These are phyloP conservation scores for Saccharum hybrid DNA, from an alignment of 202 grass and related monocot species.

Conservation along the genomic window DNA sequence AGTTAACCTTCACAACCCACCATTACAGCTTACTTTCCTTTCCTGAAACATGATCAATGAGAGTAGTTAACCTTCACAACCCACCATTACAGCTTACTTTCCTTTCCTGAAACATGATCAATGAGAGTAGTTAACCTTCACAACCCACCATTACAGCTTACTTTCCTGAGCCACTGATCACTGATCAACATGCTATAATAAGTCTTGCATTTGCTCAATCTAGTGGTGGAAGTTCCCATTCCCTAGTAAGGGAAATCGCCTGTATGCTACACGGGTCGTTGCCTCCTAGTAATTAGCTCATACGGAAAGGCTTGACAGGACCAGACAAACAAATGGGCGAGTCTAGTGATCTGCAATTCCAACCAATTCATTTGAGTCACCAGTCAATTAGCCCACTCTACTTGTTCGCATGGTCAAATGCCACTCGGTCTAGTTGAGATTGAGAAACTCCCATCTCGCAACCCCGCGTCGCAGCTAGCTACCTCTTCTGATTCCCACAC, in stretches of 20 bases:
- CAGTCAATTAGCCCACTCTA: too few species aligned
- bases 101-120: too few species aligned
- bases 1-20: constrained; percentile 8
- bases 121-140: too few species aligned
- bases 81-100: not conserved
- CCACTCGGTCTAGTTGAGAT: too few species aligned
- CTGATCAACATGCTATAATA: not conserved
- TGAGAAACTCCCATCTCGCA: too few species aligned
- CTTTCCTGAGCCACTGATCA: not conserved
- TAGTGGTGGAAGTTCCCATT: constrained; percentile 18
- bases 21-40: not conserved
- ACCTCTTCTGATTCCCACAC: too few species aligned
- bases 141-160: too few species aligned
- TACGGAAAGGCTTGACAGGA: too few species aligned
- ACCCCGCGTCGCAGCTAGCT: too few species aligned
- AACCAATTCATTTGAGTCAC: not conserved
- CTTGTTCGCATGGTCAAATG: too few species aligned
- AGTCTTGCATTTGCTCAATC: not conserved
- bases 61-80: not conserved
- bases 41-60: too few species aligned
- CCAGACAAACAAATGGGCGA: not conserved
- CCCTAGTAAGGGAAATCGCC: not conserved
- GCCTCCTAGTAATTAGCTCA: not conserved
- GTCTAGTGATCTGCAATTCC: constrained; percentile 11
- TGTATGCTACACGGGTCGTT: not conserved